Evolutionary conservation across 2,329 filamentous ascomycete species (phyloP), one percentile per base, ranked within the genome.

Genomic region (Pestalotiopsis sp.): DNA sequence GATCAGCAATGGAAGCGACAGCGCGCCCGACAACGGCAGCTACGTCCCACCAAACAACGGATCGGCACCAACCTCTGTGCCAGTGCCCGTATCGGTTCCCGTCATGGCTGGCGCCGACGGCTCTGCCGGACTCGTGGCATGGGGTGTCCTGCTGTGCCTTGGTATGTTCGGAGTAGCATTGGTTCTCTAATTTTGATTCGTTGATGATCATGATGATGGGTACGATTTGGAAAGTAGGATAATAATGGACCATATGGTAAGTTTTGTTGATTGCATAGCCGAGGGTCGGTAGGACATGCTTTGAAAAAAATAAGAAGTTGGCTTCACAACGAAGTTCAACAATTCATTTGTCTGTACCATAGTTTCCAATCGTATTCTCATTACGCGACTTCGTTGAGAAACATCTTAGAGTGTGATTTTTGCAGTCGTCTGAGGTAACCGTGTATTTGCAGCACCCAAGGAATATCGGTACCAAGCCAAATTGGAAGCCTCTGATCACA

Each of bases 131-230:
- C 4, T 69, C 45, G 25, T 76, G 1, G 71, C 71, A 4, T 73
- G 69, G 61, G 74, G 75, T 2, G 4, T 78, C 6, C 58, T 64
- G 60, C 31, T 73, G 3, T 78, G 73, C 73, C 70, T 77, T 20
- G 70, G 68, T 5, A 13, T 76, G 0, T 74, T 77, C 20, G 73
- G 71, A 2, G 65, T 72, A 6, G 73, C 75, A 64, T 58, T 75
- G 31, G 41, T 72, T 23, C 3, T 77, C 57, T 77, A 62, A 62
- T 9, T 59, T 13, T 27, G 25, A 27, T 7, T 27, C 14, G 13
- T 36, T 25, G 31, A 56, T 56, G 63, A 65, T 45, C 25, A 23
- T 45, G 4, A n/a, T 17, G 17, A 23, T 13, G 38, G 23, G 17
- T 13, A 52, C 13, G 62, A 23, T 25, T 25, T 27, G n/a, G 38